Conservation (phyloP, 768 basidiomycete species). For the Amanita subjunquillea region DNA sequence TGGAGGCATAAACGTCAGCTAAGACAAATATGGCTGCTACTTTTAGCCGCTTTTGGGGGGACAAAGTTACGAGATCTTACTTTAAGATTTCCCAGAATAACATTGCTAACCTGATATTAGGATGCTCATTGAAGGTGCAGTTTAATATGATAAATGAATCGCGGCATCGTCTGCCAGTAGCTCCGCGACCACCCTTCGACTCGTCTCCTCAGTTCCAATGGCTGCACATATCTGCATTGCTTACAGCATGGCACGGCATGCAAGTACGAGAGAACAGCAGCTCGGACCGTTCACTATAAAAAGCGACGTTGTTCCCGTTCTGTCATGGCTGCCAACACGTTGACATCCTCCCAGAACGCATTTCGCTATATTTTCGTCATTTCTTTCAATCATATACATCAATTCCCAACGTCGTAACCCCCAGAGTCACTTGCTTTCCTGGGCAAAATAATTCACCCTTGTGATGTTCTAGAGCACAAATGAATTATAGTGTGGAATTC, state of each 20-base stretch:
- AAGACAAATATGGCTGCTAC: conserved; percentile 2
- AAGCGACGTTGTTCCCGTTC: background rate
- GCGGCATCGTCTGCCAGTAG: background rate
- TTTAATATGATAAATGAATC: background rate
- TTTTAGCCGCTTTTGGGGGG: background rate
- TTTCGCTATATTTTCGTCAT: background rate
- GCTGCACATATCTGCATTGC: background rate
- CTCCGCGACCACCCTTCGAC: background rate
- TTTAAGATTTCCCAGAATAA: no score
- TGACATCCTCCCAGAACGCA: background rate
- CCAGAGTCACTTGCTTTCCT: background rate
- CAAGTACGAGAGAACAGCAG: background rate
- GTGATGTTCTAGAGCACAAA: background rate
- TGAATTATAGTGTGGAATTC: background rate
- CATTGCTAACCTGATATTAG: background rate
- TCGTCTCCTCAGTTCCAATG: background rate
- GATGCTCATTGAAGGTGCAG: background rate
- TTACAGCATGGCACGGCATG: background rate
- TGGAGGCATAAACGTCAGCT: background rate
- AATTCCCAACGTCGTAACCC: background rate
- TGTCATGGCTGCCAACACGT: background rate
- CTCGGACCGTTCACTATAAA: background rate
- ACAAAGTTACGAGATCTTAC: background rate
- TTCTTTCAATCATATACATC: background rate
- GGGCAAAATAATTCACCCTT: background rate